phyloP scores from a whole-genome alignment of 2,329 filamentous ascomycete genomes.

The Emericellopsis atlantica region DNA sequence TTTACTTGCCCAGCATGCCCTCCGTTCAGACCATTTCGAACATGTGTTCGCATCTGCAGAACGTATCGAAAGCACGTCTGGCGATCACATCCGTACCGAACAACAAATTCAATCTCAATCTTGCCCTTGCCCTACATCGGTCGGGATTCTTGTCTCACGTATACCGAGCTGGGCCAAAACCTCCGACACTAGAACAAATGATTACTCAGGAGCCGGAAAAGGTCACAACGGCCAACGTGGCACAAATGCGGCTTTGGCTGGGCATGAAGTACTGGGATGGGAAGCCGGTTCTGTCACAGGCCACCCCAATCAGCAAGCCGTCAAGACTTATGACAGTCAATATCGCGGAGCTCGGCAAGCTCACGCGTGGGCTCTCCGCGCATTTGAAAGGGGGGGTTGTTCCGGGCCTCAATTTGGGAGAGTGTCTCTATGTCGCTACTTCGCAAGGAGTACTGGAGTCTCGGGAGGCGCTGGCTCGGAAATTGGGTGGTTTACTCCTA shows the following conservation, averaged over 20 bases:
- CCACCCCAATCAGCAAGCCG: conserved; percentile 59
- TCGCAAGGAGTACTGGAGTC: conserved; percentile 68
- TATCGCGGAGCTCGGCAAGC: conserved; percentile 44
- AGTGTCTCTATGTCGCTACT: conserved; percentile 71
- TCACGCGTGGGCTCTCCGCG: conserved; percentile 57
- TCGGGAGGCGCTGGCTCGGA: conserved; percentile 69
- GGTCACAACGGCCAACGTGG: conserved; percentile 58
- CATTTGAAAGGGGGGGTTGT: conserved; percentile 50
- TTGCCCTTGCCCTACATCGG: conserved; percentile 68
- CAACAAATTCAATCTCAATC: conserved; percentile 65
- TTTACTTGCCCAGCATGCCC: conserved; percentile 15
- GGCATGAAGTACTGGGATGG: conserved; percentile 85
- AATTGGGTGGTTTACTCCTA: conserved; percentile 67
- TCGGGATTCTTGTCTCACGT: conserved; percentile 73
- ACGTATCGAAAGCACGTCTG: conserved; percentile 72
- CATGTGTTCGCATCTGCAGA: conserved; percentile 85
- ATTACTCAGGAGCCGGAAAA: conserved; percentile 34
- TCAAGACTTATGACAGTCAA: conserved; percentile 59
- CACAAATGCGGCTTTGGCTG: conserved; percentile 69
- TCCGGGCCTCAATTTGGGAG: conserved; percentile 64
- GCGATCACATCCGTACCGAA: conserved; percentile 73
- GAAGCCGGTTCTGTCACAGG: conserved; percentile 59
- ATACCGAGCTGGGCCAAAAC: conserved; percentile 52
- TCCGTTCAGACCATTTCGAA: conserved; percentile 59
- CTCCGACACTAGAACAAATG: conserved; percentile 34